Evolutionary conservation across 1,284 basidiomycete species (phyloP).

Genomic region (Apiotrichum sp.): DNA sequence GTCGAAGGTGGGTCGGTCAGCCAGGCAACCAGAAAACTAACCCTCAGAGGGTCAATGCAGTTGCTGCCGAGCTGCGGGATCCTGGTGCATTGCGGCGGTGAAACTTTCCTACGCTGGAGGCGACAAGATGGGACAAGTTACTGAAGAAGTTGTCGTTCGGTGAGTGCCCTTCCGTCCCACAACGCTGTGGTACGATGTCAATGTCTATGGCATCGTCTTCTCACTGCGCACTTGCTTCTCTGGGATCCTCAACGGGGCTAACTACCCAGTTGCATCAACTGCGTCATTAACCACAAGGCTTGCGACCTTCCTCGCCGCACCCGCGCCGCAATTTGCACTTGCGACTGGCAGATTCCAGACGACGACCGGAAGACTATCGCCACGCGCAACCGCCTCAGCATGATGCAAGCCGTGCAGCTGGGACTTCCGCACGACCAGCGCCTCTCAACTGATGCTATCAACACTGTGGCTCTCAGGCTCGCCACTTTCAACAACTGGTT

Average conservation of each 20-base stretch:
- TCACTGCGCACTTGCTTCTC: background rate
- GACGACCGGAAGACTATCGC: background rate
- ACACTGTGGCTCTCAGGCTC: background rate
- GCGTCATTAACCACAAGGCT: constrained; percentile 1
- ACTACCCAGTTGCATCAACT: constrained; percentile 7
- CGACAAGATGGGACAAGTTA: too few relatives aligned
- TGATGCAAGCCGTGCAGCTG: background rate
- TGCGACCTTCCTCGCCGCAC: constrained; percentile 6
- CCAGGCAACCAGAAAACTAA: too few relatives aligned
- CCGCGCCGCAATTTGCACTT: background rate
- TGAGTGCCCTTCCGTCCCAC: too few relatives aligned
- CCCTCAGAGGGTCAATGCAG: background rate
- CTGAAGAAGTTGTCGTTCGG: background rate
- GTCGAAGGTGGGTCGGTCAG: background rate
- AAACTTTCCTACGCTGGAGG: background rate
- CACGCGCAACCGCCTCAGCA: background rate
- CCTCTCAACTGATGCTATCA: background rate
- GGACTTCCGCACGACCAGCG: constrained; percentile 1
- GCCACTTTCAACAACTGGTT: constrained; percentile 1
- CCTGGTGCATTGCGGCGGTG: background rate
- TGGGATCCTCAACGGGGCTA: background rate
- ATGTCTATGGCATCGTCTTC: too few relatives aligned
- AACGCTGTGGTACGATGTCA: too few relatives aligned
- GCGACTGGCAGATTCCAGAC: constrained; percentile 8
- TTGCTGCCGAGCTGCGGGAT: background rate